Conservation (phyloP, 768 basidiomycete species). For the Sporobolomyces pararoseus region DNA sequence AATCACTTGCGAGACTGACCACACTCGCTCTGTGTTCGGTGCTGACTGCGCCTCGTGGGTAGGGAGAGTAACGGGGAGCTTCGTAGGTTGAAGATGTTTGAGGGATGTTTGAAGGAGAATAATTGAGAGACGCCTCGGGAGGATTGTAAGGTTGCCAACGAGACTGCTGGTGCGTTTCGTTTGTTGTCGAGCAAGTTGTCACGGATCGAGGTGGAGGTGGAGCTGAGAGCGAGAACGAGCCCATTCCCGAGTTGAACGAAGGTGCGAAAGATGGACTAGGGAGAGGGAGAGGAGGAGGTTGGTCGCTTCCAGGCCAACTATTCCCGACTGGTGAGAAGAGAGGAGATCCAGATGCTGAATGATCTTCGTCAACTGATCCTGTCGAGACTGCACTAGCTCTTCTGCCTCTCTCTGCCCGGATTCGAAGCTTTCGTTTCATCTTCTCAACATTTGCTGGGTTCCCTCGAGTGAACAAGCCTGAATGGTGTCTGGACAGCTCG, state of each 20-base stretch:
- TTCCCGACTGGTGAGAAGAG: conserved; percentile 4
- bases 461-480: conserved; percentile 25
- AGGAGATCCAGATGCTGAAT: neutral
- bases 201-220: neutral
- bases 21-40: neutral
- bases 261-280: neutral
- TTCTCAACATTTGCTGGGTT: conserved; percentile 13
- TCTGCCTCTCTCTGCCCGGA: conserved; percentile 4
- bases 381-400: conserved; percentile 20
- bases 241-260: neutral
- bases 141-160: conserved; percentile 7
- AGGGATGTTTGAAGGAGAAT: neutral
- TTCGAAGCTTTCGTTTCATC: conserved; percentile 31
- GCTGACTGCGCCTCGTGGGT: neutral
- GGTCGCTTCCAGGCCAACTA: neutral
- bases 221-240: neutral
- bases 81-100: neutral
- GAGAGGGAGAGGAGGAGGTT: neutral
- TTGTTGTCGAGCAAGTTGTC: too few species aligned
- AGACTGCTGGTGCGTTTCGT: neutral
- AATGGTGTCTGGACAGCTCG: too few species aligned
- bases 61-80: neutral
- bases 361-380: conserved; percentile 19
- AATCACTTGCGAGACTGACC: neutral
- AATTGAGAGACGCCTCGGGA: too few species aligned